Percentiles rank a stretch among this genome's conserved stretches.
phyloP scores from a whole-genome alignment of 2,329 filamentous ascomycete genomes.

The Aureobasidium sp. region DNA sequence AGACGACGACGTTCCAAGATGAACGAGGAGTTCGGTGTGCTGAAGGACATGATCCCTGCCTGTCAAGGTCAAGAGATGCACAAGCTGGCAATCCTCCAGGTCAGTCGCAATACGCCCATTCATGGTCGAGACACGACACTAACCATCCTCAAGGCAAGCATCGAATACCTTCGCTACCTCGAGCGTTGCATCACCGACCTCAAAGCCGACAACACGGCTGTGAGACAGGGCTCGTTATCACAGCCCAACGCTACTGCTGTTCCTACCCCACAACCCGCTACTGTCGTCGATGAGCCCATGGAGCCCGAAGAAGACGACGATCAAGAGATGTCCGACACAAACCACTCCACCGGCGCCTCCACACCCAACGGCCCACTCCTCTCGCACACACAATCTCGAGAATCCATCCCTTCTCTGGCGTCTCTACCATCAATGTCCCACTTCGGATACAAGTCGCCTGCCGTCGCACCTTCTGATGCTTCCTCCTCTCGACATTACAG shows the following conservation, averaged over 20 bases:
- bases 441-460: conserved; percentile 26
- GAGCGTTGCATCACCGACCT: conserved; percentile 79
- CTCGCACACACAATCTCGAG: conserved; percentile 15
- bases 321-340: conserved; percentile 32
- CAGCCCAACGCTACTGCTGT: background rate
- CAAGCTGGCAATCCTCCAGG: conserved; percentile 90
- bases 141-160: conserved; percentile 60
- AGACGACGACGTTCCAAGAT: conserved; percentile 85
- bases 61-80: conserved; percentile 95
- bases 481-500: conserved; percentile 32
- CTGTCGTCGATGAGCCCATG: conserved; percentile 21
- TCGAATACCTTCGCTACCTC: conserved; percentile 91
- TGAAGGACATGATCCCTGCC: conserved; percentile 93
- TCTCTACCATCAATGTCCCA: conserved; percentile 10
- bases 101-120: conserved; percentile 32
- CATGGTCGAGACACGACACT: background rate
- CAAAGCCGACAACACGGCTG: conserved; percentile 46
- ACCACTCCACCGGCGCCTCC: conserved; percentile 11
- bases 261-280: background rate
- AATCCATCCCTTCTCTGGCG: conserved; percentile 8
- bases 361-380: conserved; percentile 17
- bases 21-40: conserved; percentile 92
- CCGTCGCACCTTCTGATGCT: conserved; percentile 31
- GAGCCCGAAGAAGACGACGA: conserved; percentile 23
- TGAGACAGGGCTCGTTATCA: conserved; percentile 1